A percentile compares a stretch with the other conserved stretches of the same genome.
These are phyloP conservation scores for Paecilomyces formosus DNA, from an alignment of 2,329 filamentous ascomycete species.

Conservation along the genomic window DNA sequence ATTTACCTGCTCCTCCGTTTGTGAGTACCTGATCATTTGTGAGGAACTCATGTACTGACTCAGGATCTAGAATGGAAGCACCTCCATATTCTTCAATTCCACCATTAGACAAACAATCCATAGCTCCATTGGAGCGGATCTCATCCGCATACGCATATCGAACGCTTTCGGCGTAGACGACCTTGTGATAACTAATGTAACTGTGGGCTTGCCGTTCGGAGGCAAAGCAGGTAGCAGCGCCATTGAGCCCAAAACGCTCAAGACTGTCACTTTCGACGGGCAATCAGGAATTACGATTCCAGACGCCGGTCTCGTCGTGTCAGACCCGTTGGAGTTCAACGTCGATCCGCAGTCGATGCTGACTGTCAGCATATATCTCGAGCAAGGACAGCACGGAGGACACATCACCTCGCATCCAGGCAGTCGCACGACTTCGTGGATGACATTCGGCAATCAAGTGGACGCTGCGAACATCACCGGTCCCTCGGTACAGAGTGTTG, in stretches of 20 bases:
- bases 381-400: slow-evolving; percentile 48
- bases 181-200: slow-evolving; percentile 53
- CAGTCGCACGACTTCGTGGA: slow-evolving; percentile 56
- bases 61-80: slow-evolving; percentile 41
- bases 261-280: slow-evolving; percentile 52
- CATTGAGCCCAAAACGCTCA: slow-evolving; percentile 47
- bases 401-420: slow-evolving; percentile 59
- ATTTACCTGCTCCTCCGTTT: slow-evolving; percentile 55
- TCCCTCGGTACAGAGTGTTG: slow-evolving; percentile 25
- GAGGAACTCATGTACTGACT: slow-evolving; percentile 4
- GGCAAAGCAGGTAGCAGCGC: slow-evolving; percentile 40
- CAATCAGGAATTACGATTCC: slow-evolving; percentile 45
- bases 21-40: slow-evolving; percentile 28
- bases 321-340: slow-evolving; percentile 53
- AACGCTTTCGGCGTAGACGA: slow-evolving; percentile 58
- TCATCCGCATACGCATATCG: slow-evolving; percentile 56
- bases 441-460: slow-evolving; percentile 52
- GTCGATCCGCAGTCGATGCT: slow-evolving; percentile 47
- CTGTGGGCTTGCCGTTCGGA: slow-evolving; percentile 46
- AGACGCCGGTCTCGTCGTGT: slow-evolving; percentile 51
- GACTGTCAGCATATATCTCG: slow-evolving; percentile 52
- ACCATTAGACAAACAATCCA: slow-evolving; percentile 61
- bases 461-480: slow-evolving; percentile 40
- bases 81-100: slow-evolving; percentile 51
- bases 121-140: slow-evolving; percentile 48